phyloP scores from a whole-genome alignment of 2,329 filamentous ascomycete species.

The Diaporthe eres region DNA sequence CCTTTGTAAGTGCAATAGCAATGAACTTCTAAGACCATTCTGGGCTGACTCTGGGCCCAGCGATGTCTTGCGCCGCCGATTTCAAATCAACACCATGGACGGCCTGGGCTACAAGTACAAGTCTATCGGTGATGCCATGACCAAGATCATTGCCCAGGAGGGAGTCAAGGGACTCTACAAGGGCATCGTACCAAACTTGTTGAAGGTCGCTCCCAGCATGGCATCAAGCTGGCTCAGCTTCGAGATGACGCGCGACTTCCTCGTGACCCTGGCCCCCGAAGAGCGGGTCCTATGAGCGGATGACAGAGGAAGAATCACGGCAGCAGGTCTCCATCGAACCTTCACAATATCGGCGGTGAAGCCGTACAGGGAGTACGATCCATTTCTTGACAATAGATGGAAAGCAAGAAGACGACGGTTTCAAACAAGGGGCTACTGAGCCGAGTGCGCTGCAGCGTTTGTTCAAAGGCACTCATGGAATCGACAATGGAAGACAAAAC shows the following conservation, averaged over 20 bases:
- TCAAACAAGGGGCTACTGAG: background rate
- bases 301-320: background rate
- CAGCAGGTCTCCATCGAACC: background rate
- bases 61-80: slow-evolving; percentile 91
- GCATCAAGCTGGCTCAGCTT: slow-evolving; percentile 98
- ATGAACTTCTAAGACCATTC: slow-evolving; percentile 30
- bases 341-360: background rate
- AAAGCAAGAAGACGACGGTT: background rate
- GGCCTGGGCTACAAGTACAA: slow-evolving; percentile 98
- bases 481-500: background rate
- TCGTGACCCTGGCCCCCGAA: slow-evolving; percentile 73
- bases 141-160: slow-evolving; percentile 85
- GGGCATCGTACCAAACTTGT: slow-evolving; percentile 92
- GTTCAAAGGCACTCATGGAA: background rate
- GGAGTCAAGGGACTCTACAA: slow-evolving; percentile 92
- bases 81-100: slow-evolving; percentile 99
- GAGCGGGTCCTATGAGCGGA: slow-evolving; percentile 47
- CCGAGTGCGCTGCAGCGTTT: background rate
- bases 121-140: slow-evolving; percentile 85
- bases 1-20: slow-evolving; percentile 82
- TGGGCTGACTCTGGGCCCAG: slow-evolving; percentile 59
- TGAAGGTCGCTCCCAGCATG: slow-evolving; percentile 99
- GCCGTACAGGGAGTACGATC: background rate
- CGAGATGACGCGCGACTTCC: slow-evolving; percentile 90
- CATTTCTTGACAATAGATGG: background rate